Evolutionary conservation across 2,329 filamentous ascomycete genomes (phyloP), one percentile per base, ranked within the genome.

Genomic region (Fusarium verticillioides): DNA sequence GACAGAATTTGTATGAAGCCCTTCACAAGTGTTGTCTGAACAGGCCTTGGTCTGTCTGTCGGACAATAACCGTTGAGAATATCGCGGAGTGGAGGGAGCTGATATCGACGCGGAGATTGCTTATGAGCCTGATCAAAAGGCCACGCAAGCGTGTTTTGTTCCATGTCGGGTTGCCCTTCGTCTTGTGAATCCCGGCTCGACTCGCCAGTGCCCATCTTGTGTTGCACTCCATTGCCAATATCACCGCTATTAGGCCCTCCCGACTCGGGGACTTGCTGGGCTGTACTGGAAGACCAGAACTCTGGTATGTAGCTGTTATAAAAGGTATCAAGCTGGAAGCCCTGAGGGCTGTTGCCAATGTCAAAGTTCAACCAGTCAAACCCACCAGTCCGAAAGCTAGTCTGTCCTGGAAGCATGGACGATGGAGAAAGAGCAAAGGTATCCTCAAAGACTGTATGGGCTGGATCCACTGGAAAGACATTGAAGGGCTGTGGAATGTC

Each of bases 351-450:
- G 5, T 34, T 47, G 10, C 39, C 54, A 3, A 58, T n/a, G 10
- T 58, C 26, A 18, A 43, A 62, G 9, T 37, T 56, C 7, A 62
- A 5, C 60, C 60, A 62, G 40, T 62, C 50, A 9, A 62, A 62
- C 0, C 60, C 60, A 2, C 60, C 60, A 16, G 50, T 62, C 1
- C 50, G 60, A 19, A 62, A 62, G 11, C 5, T 46, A 10, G 52
- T 34, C n/a, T 62, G 60, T 1, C 54, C 42, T 2, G 54, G 18
- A 8, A 56, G 32, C 5, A 46, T 58, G 18, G 42, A 62, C 1
- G 60, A 44, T 0, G 60, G 60, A 2, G 60, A 62, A 2, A 59
- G 54, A 0, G 60, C 40, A 15, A 62, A 62, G 0, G 28, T 36
- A 15, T 62, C 30, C 39, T 56, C 26, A 10, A 37, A 19, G 4